Base-by-base conservation (phyloP, 306 rosid species). In the Castanea crenata region DNA sequence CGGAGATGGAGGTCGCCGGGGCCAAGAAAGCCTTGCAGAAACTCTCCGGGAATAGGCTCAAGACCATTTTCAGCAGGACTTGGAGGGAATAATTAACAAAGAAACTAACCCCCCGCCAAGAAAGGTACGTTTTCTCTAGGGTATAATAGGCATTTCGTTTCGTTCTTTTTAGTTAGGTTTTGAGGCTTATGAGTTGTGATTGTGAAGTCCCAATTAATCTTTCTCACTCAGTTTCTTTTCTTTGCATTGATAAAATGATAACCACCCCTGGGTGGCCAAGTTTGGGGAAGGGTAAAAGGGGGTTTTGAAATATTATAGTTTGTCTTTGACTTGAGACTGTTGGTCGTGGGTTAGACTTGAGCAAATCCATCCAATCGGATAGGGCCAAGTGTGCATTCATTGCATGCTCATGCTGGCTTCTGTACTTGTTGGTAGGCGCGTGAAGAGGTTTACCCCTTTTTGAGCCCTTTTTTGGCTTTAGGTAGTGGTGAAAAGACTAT, bases 1-100 rank as follows among this genome's bases (percentile, higher is more conserved):
- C 88, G 76, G 88, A 82, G 23, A 84, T 71, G 82, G 85, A 88
- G 52, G 83, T 88, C 52, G 82, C 70, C 78, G 91, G 91, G 57
- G 88, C 91, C 8, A 83, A 81, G 78, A 88, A 86, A 57, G 83
- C 88, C 32, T 27, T 82, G 73, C 91, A 88, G 81, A 80, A 89
- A 73, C 88, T 88, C 73, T 32, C 88, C 85, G 91, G 91, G 0
- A 79, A 77, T 15, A 82, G 89, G 74, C 83, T 88, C 13, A 83
- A 81, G 77, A 79, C 71, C 65, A 83, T 88, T 70, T 81, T 88
- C 86, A 70, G 81, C 79, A 56, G 84, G 85, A 79, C 80, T 16
- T 86, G 89, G 91, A 81, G 88, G 88, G 91, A 88, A 86, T 83
- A 71, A 80, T 78, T 12, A 67, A 76, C 74, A 3, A 41, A 83